phyloP scores from a whole-genome alignment of 2,329 filamentous ascomycete genomes.

The Cytospora schulzeri region DNA sequence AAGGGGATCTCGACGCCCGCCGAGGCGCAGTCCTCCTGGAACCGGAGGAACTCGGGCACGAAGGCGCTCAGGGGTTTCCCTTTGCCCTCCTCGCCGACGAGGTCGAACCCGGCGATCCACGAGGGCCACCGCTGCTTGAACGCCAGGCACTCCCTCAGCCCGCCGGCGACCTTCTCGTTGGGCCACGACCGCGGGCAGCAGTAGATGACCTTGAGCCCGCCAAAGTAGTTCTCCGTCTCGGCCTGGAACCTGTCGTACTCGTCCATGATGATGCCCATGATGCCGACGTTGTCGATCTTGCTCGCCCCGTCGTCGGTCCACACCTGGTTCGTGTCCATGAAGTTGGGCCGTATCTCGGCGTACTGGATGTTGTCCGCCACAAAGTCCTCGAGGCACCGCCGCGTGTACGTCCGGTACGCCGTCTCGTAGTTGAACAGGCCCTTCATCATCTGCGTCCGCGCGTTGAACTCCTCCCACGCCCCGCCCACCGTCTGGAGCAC shows the following conservation, averaged over 20 bases:
- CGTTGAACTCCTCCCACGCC: slow-evolving; percentile 59
- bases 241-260: slow-evolving; percentile 47
- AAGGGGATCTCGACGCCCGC: slow-evolving; percentile 39
- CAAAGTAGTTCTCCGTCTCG: slow-evolving; percentile 41
- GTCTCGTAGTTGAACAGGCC: slow-evolving; percentile 60
- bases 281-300: slow-evolving; percentile 49
- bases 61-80: slow-evolving; percentile 55
- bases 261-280: slow-evolving; percentile 55
- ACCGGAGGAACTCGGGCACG: slow-evolving; percentile 50
- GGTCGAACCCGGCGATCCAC: slow-evolving; percentile 60
- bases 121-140: slow-evolving; percentile 53
- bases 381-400: slow-evolving; percentile 55
- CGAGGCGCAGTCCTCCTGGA: slow-evolving; percentile 47
- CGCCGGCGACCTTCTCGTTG: slow-evolving; percentile 45
- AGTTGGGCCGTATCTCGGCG: slow-evolving; percentile 62
- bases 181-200: slow-evolving; percentile 60
- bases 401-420: slow-evolving; percentile 58
- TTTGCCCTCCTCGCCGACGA: slow-evolving; percentile 61
- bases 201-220: slow-evolving; percentile 63
- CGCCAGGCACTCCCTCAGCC: slow-evolving; percentile 56
- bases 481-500: slow-evolving; percentile 50
- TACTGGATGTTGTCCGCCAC: slow-evolving; percentile 61
- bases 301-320: slow-evolving; percentile 49
- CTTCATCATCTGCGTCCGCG: slow-evolving; percentile 59
- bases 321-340: slow-evolving; percentile 57